These are phyloP conservation scores for Lotmaria passim DNA, from an alignment of 208 protist species.

Conservation along the genomic window DNA sequence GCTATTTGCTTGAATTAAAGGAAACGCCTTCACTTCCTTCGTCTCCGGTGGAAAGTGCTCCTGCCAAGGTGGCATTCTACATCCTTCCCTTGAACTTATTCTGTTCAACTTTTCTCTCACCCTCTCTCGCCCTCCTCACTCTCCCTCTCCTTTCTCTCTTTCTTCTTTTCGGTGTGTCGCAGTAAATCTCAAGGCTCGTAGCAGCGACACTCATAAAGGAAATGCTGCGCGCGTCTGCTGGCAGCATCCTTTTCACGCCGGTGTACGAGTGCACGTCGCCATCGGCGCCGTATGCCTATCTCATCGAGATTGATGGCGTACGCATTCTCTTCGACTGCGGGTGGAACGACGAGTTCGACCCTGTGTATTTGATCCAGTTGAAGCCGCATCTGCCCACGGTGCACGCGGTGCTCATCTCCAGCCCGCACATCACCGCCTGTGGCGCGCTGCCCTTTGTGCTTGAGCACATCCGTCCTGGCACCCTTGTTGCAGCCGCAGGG, in stretches of 20 bases:
- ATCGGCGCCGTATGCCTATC: slow-evolving; percentile 60
- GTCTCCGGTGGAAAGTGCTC: no score
- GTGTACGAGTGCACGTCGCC: slow-evolving; percentile 48
- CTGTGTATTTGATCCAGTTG: slow-evolving; percentile 54
- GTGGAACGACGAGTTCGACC: slow-evolving; percentile 75
- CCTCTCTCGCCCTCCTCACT: neutral
- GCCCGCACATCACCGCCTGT: slow-evolving; percentile 75
- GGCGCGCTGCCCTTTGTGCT: slow-evolving; percentile 87
- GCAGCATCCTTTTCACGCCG: slow-evolving; percentile 41
- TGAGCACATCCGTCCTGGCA: slow-evolving; percentile 64
- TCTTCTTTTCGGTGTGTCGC: neutral
- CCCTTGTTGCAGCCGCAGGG: slow-evolving; percentile 62
- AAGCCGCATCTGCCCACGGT: slow-evolving; percentile 50
- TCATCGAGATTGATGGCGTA: slow-evolving; percentile 87
- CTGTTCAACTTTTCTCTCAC: neutral
- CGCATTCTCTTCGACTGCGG: slow-evolving; percentile 88
- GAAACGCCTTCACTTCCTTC: no score
- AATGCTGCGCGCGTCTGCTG: slow-evolving; percentile 58
- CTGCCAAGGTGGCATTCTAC: no score
- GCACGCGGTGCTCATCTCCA: slow-evolving; percentile 84
- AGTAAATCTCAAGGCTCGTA: neutral
- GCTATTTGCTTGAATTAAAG: no score
- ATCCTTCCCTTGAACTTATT: neutral
- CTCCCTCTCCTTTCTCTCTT: neutral
- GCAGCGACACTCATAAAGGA: neutral